phyloP scores from a whole-genome alignment of 441 rosid genomes.

The Populus hybrid region DNA sequence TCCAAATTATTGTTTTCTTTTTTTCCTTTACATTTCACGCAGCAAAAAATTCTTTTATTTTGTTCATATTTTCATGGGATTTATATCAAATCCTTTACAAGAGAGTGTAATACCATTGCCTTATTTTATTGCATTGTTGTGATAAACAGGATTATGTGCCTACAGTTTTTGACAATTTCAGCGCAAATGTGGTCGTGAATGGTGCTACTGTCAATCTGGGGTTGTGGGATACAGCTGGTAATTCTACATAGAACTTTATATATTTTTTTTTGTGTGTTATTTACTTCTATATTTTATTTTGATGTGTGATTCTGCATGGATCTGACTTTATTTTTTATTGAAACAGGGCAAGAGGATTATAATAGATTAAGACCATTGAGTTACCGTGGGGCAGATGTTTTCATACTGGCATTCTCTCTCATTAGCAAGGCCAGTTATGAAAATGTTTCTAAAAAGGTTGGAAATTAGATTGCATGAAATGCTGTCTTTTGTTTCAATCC shows the following conservation, averaged over 20 bases:
- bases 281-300: neutral
- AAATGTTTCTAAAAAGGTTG: slow-evolving; percentile 82
- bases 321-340: slow-evolving; percentile 16
- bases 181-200: slow-evolving; percentile 89
- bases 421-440: slow-evolving; percentile 94
- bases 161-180: slow-evolving; percentile 92
- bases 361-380: slow-evolving; percentile 79
- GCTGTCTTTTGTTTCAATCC: neutral
- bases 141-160: slow-evolving; percentile 78
- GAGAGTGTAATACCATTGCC: neutral
- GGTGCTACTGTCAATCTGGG: slow-evolving; percentile 82
- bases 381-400: slow-evolving; percentile 85
- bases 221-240: slow-evolving; percentile 93
- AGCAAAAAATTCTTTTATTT: neutral
- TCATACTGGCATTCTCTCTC: slow-evolving; percentile 77
- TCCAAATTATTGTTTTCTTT: neutral
- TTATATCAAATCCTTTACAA: neutral
- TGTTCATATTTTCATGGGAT: neutral
- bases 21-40: slow-evolving; percentile 1
- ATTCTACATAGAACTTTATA: slow-evolving; percentile 13
- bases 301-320: slow-evolving; percentile 9
- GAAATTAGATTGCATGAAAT: neutral
- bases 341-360: slow-evolving; percentile 86
- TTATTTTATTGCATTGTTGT: slow-evolving; percentile 16
- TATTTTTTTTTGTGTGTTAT: neutral